Base-by-base conservation (phyloP, 257 asterid species). In the Coffea eugenioides region DNA sequence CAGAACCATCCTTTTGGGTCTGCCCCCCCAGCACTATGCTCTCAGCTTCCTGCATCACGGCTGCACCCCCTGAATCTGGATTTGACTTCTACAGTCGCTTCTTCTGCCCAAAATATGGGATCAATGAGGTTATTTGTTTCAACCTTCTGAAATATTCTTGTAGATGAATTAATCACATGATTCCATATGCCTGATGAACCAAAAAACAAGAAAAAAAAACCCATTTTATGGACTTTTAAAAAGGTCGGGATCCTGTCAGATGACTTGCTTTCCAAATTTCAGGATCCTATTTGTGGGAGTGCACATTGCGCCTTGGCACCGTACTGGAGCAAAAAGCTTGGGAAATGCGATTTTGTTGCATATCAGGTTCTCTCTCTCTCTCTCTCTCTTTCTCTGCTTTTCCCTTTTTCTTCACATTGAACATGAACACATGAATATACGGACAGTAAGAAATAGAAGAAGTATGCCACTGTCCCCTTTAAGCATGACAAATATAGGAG, bases 281-380 rank as follows among this genome's bases (percentile, higher is more conserved):
- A 96, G 99, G 99, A 96, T 83, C 97, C 95, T 78, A 97, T 96
- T 51, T 86, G 92, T 82, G 99, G 99, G 75, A 93, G 97, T 76
- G 95, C 91, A 31, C 97, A 96, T 75, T 96, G 99, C 84, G 94
- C 97, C 34, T 80, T 96, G 75, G 96, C 88, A 34, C 78, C 87
- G 48, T 95, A 90, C 80, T 95, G 99, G 98, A 81, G 91, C 89
- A 93, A 88, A 78, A 90, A 79, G 90, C 97, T 96, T 1, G 96
- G 90, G 48, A 94, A 96, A 85, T 56, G 68, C 61, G 93, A 92
- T 74, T 85, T 96, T 27, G 52, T 84, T 48, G 97, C 99, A 48
- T 95, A 91, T 80, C 92, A 86, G 86, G 97, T 93, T 86, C 69
- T 8, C 8, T 31, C 21, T 36, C 54, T 1, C 80, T 66, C 80